These are phyloP conservation scores for Leucocoprinus leucothites DNA, from an alignment of 768 basidiomycete species.

Conservation along the genomic window DNA sequence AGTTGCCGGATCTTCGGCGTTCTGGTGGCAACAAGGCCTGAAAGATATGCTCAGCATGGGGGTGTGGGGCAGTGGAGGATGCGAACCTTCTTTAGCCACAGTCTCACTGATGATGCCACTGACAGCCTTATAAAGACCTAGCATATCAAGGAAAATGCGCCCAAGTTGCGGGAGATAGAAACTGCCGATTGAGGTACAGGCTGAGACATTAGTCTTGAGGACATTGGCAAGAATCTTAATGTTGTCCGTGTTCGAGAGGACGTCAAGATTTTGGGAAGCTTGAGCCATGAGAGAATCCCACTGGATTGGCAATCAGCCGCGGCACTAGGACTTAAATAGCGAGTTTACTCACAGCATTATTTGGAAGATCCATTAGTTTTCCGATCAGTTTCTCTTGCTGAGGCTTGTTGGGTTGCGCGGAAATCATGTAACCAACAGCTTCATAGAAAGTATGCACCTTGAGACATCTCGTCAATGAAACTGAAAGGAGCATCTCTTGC, in stretches of 20 bases:
- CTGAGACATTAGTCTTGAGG: conserved; percentile 97
- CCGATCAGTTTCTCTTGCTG: conserved; percentile 93
- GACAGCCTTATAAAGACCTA: conserved; percentile 96
- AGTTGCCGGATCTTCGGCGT: conserved; percentile 94
- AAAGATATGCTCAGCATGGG: conserved; percentile 11
- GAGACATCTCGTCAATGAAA: not conserved
- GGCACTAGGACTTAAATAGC: not conserved
- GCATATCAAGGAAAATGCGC: conserved; percentile 95
- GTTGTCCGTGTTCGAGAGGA: conserved; percentile 86
- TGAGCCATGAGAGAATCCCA: conserved; percentile 98
- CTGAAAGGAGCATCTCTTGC: not conserved
- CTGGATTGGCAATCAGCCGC: conserved; percentile 33
- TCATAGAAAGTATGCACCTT: conserved; percentile 97
- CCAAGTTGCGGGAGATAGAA: conserved; percentile 98
- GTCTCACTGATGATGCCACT: conserved; percentile 95
- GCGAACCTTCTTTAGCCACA: conserved; percentile 76
- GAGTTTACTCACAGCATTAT: conserved; percentile 73
- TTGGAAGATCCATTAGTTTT: conserved; percentile 96
- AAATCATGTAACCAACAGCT: conserved; percentile 99
- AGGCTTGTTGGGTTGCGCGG: conserved; percentile 96
- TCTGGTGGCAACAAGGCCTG: conserved; percentile 90
- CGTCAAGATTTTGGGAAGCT: conserved; percentile 89
- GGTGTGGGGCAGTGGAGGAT: not conserved
- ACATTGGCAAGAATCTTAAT: conserved; percentile 97
- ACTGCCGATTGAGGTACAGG: conserved; percentile 94